Conservation (phyloP, 164 flowering plant species). For the Piper betle region DNA sequence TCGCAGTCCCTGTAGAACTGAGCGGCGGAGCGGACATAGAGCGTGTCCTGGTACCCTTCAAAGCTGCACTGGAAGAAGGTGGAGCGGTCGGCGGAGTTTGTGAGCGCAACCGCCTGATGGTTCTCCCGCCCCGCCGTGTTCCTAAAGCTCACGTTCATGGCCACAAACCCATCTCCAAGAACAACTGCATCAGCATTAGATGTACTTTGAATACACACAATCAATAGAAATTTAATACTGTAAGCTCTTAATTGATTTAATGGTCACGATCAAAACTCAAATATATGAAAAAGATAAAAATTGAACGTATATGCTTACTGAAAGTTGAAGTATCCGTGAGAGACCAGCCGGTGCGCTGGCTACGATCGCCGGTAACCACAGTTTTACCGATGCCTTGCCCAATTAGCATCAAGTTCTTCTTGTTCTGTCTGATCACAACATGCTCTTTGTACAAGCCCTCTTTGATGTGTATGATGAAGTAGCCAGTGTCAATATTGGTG, state of each 20-base stretch:
- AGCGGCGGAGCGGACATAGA: conserved; percentile 29
- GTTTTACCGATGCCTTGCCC: conserved; percentile 52
- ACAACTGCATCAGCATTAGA: conserved; percentile 21
- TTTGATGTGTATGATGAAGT: conserved; percentile 29
- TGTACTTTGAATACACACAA: neutral
- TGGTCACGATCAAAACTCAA: neutral
- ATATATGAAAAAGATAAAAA: too few species aligned
- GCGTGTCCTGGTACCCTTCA: conserved; percentile 45
- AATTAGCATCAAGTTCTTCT: conserved; percentile 34
- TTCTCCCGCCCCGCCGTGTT: conserved; percentile 42
- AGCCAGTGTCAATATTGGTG: conserved; percentile 28
- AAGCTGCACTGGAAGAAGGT: conserved; percentile 39
- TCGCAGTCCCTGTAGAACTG: conserved; percentile 43
- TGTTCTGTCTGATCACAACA: conserved; percentile 24
- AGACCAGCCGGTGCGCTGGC: conserved; percentile 35
- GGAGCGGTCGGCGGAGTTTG: conserved; percentile 33
- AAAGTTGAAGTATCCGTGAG: conserved; percentile 44
- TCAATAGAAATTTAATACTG: neutral
- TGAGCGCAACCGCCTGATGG: conserved; percentile 40
- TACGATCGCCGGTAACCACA: conserved; percentile 38
- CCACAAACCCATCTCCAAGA: conserved; percentile 29
- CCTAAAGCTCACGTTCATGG: conserved; percentile 27
- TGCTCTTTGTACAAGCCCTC: conserved; percentile 38
- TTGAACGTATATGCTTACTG: conserved; percentile 13
- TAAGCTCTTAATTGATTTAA: too few species aligned